These are phyloP conservation scores for Cyberlindnera mississippiensis DNA, from an alignment of 805 yeast species.

Conservation along the genomic window DNA sequence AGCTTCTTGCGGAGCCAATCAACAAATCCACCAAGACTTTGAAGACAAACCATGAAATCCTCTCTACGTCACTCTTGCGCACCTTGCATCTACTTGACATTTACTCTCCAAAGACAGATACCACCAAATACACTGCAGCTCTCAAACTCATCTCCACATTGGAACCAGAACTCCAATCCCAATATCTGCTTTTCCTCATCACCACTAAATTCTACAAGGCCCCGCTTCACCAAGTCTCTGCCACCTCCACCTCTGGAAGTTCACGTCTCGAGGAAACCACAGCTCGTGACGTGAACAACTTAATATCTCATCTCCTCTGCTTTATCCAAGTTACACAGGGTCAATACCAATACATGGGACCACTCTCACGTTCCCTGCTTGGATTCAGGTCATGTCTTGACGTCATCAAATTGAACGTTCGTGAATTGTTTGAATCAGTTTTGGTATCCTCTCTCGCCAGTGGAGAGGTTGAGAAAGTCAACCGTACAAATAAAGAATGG, in stretches of 20 bases:
- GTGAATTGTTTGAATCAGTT: slow-evolving; percentile 52
- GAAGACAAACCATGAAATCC: slow-evolving; percentile 45
- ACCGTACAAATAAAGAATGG: slow-evolving; percentile 53
- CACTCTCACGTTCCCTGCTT: slow-evolving; percentile 62
- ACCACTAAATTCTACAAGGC: slow-evolving; percentile 43
- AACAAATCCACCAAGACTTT: slow-evolving; percentile 29
- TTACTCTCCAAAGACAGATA: slow-evolving; percentile 31
- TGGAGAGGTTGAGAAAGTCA: slow-evolving; percentile 54
- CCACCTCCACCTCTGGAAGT: slow-evolving; percentile 36
- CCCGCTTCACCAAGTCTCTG: slow-evolving; percentile 32
- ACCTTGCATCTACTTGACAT: slow-evolving; percentile 49
- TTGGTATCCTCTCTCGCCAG: slow-evolving; percentile 49
- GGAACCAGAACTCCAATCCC: slow-evolving; percentile 35
- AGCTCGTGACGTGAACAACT: slow-evolving; percentile 33
- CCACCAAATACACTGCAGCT: slow-evolving; percentile 47
- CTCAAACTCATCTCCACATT: slow-evolving; percentile 34
- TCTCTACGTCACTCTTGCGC: slow-evolving; percentile 55
- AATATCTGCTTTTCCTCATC: slow-evolving; percentile 44
- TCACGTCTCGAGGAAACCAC: slow-evolving; percentile 30
- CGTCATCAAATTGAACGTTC: slow-evolving; percentile 44
- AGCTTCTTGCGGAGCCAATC: slow-evolving; percentile 19
- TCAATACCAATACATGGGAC: slow-evolving; percentile 60
- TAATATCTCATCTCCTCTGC: slow-evolving; percentile 47
- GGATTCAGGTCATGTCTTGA: slow-evolving; percentile 64
- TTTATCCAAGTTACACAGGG: slow-evolving; percentile 45